A percentile compares a stretch with the other conserved stretches of the same genome.
Conservation (phyloP, 2,329 filamentous ascomycete genomes). For the Amylocarpus encephaloides region DNA sequence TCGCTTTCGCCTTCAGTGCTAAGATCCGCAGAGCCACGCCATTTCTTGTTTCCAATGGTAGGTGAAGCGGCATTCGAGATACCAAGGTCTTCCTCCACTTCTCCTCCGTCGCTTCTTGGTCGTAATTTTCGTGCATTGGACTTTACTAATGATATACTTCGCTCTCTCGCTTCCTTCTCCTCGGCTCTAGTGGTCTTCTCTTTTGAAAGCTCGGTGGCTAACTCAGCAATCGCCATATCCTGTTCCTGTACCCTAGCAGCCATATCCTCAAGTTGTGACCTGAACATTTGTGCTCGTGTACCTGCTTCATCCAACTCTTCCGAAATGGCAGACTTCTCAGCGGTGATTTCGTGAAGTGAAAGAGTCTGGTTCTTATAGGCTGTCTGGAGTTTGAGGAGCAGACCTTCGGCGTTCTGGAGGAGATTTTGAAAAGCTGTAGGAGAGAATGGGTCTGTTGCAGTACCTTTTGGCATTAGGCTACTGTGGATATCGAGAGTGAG, state of each 20-base stretch:
- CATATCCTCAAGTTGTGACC: slow-evolving; percentile 55
- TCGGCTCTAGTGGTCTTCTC: slow-evolving; percentile 39
- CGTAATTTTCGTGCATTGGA: background rate
- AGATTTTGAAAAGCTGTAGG: slow-evolving; percentile 55
- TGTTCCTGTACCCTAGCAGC: slow-evolving; percentile 47
- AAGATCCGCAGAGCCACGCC: slow-evolving; percentile 37
- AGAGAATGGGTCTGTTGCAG: slow-evolving; percentile 46
- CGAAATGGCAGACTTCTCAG: slow-evolving; percentile 46
- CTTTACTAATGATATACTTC: slow-evolving; percentile 23
- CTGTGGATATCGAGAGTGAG: slow-evolving; percentile 49
- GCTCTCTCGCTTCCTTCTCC: slow-evolving; percentile 28
- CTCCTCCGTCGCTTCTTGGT: background rate
- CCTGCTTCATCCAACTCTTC: slow-evolving; percentile 53
- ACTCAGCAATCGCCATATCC: slow-evolving; percentile 43
- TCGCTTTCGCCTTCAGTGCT: slow-evolving; percentile 50
- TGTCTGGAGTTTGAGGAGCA: slow-evolving; percentile 50
- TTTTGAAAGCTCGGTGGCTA: slow-evolving; percentile 44
- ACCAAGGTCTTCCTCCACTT: slow-evolving; percentile 25
- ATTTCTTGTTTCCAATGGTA: slow-evolving; percentile 7
- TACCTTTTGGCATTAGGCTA: slow-evolving; percentile 44
- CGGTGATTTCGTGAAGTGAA: slow-evolving; percentile 44
- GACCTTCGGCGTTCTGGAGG: slow-evolving; percentile 49
- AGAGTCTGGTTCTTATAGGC: slow-evolving; percentile 50
- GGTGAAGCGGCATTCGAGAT: slow-evolving; percentile 12
- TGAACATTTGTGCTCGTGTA: slow-evolving; percentile 46